Conservation (phyloP, 768 basidiomycete genomes). For the Mycena chlorophos region DNA sequence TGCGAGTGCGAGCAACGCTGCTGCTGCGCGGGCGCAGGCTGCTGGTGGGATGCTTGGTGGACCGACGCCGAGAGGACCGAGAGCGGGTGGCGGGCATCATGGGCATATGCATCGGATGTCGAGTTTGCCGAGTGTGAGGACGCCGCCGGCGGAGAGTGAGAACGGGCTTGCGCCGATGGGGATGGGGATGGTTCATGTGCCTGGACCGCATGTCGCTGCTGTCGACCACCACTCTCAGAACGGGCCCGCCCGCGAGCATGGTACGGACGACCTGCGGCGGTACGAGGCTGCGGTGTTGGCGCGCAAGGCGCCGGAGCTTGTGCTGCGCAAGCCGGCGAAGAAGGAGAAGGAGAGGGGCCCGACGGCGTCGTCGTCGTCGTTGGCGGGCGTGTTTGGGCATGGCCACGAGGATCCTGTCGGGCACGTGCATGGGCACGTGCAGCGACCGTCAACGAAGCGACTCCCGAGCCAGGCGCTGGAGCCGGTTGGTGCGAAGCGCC, state of each 20-base stretch:
- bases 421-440: neutral
- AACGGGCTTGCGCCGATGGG: conserved; percentile 19
- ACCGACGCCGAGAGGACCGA: no score
- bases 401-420: neutral
- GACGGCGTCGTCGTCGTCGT: conserved; percentile 22
- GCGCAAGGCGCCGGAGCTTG: conserved; percentile 49
- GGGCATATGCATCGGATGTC: conserved; percentile 62
- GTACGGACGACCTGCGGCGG: conserved; percentile 62
- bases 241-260: conserved; percentile 46
- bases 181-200: neutral
- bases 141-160: conserved; percentile 53
- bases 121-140: conserved; percentile 69
- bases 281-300: conserved; percentile 80
- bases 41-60: no score
- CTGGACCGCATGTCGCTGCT: no score
- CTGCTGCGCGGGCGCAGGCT: no score
- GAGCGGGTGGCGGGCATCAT: no score
- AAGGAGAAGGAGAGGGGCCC: no score
- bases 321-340: conserved; percentile 51
- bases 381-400: conserved; percentile 20
- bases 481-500: conserved; percentile 55
- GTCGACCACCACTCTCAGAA: conserved; percentile 29
- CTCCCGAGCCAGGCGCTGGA: conserved; percentile 73
- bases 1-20: no score
- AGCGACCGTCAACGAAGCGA: conserved; percentile 69